Conservation (phyloP, 2,329 filamentous ascomycete species). For the Leptographium radiaticola region DNA sequence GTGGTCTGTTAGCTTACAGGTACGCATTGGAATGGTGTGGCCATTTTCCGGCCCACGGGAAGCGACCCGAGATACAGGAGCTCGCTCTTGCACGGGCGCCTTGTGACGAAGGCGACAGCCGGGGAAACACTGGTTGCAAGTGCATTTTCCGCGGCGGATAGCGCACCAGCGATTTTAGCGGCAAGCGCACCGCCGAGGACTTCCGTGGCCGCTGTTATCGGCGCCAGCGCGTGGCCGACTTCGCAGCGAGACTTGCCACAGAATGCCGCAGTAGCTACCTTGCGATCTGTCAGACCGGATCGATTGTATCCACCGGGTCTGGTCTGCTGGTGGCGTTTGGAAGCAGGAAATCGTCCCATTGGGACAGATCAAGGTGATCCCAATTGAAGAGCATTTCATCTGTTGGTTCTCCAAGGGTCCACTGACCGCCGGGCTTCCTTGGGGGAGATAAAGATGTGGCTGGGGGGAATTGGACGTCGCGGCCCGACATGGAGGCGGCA, state of each 20-base stretch:
- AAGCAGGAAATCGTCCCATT: slow-evolving; percentile 4
- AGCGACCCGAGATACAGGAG: no score
- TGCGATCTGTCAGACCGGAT: background rate
- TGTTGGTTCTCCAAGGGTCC: background rate
- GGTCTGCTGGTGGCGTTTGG: background rate
- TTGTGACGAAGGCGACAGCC: no score
- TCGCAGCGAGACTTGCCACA: no score
- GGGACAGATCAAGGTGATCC: slow-evolving; percentile 3
- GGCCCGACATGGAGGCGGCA: background rate
- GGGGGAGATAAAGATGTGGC: no score
- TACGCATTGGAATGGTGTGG: no score
- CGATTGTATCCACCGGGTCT: background rate
- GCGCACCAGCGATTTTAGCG: background rate
- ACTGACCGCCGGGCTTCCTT: background rate
- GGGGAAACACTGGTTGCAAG: background rate
- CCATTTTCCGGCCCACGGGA: no score
- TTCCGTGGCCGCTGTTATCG: no score
- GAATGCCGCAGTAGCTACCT: background rate
- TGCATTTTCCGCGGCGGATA: background rate
- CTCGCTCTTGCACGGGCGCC: no score
- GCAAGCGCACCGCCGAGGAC: background rate
- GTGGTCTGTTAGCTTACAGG: no score
- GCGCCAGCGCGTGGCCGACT: no score
- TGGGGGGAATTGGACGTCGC: background rate
- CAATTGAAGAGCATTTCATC: slow-evolving; percentile 2